These are phyloP conservation scores for Nitzschia putrida DNA, from an alignment of 108 stramenopile species.

Conservation along the genomic window DNA sequence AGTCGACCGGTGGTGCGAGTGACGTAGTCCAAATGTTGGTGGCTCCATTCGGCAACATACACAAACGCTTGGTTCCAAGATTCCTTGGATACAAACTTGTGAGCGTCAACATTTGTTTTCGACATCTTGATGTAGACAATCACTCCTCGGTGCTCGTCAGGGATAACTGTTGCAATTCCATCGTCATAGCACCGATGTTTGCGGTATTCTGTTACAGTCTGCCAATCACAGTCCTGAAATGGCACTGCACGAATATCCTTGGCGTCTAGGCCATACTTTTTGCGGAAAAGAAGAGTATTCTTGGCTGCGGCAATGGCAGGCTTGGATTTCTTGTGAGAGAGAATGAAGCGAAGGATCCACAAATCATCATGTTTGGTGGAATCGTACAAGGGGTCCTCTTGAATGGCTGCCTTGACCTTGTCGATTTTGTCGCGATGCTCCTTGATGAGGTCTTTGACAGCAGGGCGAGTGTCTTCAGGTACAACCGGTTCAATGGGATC, in stretches of 20 bases:
- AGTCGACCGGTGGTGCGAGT: slow-evolving; percentile 30
- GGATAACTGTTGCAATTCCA: not conserved
- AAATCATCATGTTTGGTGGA: slow-evolving; percentile 28
- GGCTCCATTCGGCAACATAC: slow-evolving; percentile 22
- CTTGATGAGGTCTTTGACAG: slow-evolving; percentile 24
- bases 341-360: slow-evolving; percentile 32
- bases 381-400: slow-evolving; percentile 9
- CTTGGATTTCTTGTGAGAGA: slow-evolving; percentile 33
- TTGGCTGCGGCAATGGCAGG: slow-evolving; percentile 25
- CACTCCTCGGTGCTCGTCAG: slow-evolving; percentile 23
- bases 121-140: slow-evolving; percentile 10
- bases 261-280: slow-evolving; percentile 19
- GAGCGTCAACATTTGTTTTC: slow-evolving; percentile 1
- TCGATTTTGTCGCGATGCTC: slow-evolving; percentile 13
- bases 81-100: not conserved
- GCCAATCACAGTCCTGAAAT: not conserved
- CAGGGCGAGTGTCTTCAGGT: slow-evolving; percentile 16
- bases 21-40: slow-evolving; percentile 27
- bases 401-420: slow-evolving; percentile 7
- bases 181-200: slow-evolving; percentile 1
- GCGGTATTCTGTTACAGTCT: not conserved
- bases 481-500: slow-evolving; percentile 13
- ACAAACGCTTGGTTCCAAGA: not conserved
- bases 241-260: slow-evolving; percentile 23
- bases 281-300: slow-evolving; percentile 13